phyloP scores from a whole-genome alignment of 495 filamentous ascomycete genomes.

The Penicillium antarcticum region DNA sequence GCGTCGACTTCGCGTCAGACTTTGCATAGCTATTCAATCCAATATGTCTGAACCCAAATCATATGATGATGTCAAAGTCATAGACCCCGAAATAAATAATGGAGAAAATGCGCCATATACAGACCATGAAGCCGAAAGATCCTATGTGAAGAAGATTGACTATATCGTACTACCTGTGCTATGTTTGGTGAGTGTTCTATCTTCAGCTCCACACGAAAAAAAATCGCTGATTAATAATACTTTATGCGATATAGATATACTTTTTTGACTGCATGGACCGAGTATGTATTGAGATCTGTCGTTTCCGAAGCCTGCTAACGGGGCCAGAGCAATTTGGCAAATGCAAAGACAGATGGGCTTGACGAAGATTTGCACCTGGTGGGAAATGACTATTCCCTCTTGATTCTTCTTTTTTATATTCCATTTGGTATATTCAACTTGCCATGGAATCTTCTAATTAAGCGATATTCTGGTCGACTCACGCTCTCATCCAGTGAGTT shows the following conservation, averaged over 20 bases:
- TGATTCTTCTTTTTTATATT: conserved; percentile 68
- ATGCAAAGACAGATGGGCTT: conserved; percentile 63
- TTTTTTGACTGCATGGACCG: conserved; percentile 60
- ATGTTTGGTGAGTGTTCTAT: conserved; percentile 19
- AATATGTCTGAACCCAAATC: neutral
- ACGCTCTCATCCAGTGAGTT: conserved; percentile 39
- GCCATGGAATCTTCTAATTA: conserved; percentile 57
- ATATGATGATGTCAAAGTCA: neutral
- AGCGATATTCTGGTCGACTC: conserved; percentile 50
- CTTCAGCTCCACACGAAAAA: no score
- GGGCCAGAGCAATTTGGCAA: conserved; percentile 50
- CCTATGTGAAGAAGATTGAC: conserved; percentile 28
- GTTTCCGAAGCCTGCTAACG: conserved; percentile 3
- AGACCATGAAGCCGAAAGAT: conserved; percentile 23
- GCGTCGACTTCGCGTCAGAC: no score
- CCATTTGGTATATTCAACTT: conserved; percentile 67
- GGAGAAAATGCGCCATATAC: conserved; percentile 12
- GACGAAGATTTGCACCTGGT: conserved; percentile 49
- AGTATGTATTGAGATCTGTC: conserved; percentile 35
- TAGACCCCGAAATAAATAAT: conserved; percentile 9
- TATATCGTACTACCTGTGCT: conserved; percentile 30
- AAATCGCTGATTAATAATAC: neutral
- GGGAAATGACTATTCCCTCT: conserved; percentile 62
- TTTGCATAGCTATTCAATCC: no score
- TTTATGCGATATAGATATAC: conserved; percentile 45